Base-by-base conservation (phyloP, 805 yeast genomes). In the Starmera caribaea region DNA sequence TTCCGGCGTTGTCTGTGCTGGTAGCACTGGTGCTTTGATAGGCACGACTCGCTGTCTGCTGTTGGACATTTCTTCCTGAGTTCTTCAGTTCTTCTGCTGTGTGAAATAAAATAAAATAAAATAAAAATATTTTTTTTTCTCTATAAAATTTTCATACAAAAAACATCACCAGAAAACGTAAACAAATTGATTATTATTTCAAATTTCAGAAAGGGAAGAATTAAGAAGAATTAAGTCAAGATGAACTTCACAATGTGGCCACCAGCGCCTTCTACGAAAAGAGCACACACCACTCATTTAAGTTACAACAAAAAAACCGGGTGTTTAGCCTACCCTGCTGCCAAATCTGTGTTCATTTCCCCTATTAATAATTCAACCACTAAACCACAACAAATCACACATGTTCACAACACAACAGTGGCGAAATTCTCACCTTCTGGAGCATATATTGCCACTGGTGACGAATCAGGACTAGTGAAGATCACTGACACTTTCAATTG, bases 401-500 rank as follows among this genome's bases (percentile, higher is more conserved):
- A 21, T 21, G 26, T 21, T 21, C 66, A 68, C 32, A 62, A 74
- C 16, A 86, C 94, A 32, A 83, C 95, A 0, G 95, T 81, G 3
- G 96, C 92, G 13, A 74, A 76, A 36, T 87, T 92, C 58, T 69
- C 95, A 1, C 96, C 97, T 1, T 79, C 88, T 11, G 97, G 98
- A 1, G 81, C 70, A 60, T 90, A 85, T 61, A 66, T 90, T 27
- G 96, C 95, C 2, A 81, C 95, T 3, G 97, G 96, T 36, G 98
- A 90, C 55, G 86, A 78, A 49, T 62, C 80, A n/a, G 98, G 98
- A 26, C 74, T 74, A 44, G 94, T 90, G 34, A 81, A 83, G 48
- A 76, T 92, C 35, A 90, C 97, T 96, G 94, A 87, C 51, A 60
- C 70, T 26, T 72, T 69, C 17, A 71, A 73, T 15, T 75, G 73